phyloP scores from a whole-genome alignment of 2,329 filamentous ascomycete species.

The Fusarium buharicum region DNA sequence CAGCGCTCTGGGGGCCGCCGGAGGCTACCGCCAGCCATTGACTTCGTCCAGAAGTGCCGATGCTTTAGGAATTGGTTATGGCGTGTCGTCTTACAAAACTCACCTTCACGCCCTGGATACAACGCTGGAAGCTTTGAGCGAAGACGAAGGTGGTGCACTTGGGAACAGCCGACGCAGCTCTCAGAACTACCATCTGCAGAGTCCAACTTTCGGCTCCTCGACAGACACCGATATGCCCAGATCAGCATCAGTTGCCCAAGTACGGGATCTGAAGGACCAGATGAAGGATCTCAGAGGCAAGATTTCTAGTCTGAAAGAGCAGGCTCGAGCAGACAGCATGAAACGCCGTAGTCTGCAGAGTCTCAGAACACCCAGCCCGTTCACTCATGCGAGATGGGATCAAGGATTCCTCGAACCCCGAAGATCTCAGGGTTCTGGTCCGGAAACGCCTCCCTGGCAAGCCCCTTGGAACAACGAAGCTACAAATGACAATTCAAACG shows the following conservation, averaged over 20 bases:
- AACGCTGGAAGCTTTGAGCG: conserved; percentile 63
- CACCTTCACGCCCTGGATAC: conserved; percentile 56
- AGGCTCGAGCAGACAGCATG: conserved; percentile 81
- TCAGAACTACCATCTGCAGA: conserved; percentile 52
- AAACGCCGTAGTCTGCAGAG: conserved; percentile 81
- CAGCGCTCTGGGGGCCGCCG: conserved; percentile 70
- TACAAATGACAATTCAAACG: conserved; percentile 23
- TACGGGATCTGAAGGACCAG: conserved; percentile 80
- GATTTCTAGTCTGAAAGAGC: conserved; percentile 81
- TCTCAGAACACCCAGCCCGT: conserved; percentile 79
- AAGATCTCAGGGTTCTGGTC: conserved; percentile 31
- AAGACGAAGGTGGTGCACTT: conserved; percentile 58
- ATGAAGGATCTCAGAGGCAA: conserved; percentile 87
- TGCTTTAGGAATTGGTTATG: conserved; percentile 49
- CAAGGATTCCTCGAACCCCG: conserved; percentile 42
- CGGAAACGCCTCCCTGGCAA: conserved; percentile 36
- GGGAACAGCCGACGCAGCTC: conserved; percentile 39
- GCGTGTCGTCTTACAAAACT: conserved; percentile 50
- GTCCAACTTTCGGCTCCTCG: conserved; percentile 57
- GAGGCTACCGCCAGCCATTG: conserved; percentile 65
- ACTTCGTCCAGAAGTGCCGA: conserved; percentile 58
- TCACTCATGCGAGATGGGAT: conserved; percentile 71
- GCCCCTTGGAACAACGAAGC: conserved; percentile 26
- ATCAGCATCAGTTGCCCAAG: conserved; percentile 77
- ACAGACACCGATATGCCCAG: conserved; percentile 66